These are phyloP conservation scores for Millerozyma acaciae DNA, from an alignment of 805 yeast species.

Conservation along the genomic window DNA sequence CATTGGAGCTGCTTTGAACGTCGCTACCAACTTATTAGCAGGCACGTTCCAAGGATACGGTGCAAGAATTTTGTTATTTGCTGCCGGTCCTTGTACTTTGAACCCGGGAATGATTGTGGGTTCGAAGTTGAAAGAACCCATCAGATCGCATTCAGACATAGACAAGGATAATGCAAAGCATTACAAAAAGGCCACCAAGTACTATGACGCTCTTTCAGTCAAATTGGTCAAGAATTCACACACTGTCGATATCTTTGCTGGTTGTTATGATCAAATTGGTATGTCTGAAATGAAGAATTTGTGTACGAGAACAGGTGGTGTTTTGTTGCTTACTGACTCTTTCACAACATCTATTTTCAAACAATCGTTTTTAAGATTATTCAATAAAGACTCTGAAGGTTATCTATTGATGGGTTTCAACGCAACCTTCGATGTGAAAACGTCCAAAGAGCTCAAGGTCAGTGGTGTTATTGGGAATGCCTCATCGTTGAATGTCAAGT, in stretches of 20 bases:
- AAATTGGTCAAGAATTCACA: constrained; percentile 71
- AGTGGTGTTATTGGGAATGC: constrained; percentile 95
- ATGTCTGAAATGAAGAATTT: constrained; percentile 88
- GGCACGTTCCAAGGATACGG: constrained; percentile 81
- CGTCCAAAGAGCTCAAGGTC: constrained; percentile 81
- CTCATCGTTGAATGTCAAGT: constrained; percentile 62
- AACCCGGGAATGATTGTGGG: constrained; percentile 95
- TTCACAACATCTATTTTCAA: constrained; percentile 93
- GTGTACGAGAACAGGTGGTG: constrained; percentile 87
- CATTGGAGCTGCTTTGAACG: constrained; percentile 87
- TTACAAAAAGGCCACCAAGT: constrained; percentile 79
- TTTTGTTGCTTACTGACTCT: constrained; percentile 81
- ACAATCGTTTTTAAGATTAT: constrained; percentile 83
- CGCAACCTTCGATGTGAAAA: constrained; percentile 82
- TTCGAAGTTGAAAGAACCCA: constrained; percentile 87
- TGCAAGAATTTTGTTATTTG: constrained; percentile 82
- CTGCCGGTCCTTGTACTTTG: constrained; percentile 94
- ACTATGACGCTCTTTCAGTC: constrained; percentile 69
- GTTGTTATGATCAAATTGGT: constrained; percentile 95
- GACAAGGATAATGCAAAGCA: constrained; percentile 87
- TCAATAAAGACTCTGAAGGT: constrained; percentile 83
- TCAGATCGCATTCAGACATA: constrained; percentile 95
- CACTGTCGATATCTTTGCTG: constrained; percentile 86
- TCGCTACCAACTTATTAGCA: constrained; percentile 79
- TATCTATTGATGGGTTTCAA: constrained; percentile 86